Conservation (phyloP, 2,329 filamentous ascomycete species). For the Botryosphaeria dothidea region DNA sequence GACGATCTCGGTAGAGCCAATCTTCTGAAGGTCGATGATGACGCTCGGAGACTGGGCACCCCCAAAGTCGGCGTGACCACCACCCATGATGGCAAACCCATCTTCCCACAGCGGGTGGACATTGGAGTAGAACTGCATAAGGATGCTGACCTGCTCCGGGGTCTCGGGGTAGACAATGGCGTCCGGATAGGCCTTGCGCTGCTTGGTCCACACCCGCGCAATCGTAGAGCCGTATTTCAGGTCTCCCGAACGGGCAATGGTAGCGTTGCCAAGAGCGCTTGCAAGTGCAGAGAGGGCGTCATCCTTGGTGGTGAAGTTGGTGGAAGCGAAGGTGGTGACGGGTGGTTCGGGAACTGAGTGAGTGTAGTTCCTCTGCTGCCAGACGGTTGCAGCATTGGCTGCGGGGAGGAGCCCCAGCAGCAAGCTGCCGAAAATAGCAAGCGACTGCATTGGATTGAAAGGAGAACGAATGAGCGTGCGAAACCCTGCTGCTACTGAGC, state of each 20-base stretch:
- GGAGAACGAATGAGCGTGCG: background rate
- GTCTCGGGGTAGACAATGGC: constrained; percentile 12
- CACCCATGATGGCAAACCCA: constrained; percentile 17
- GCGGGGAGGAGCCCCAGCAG: constrained; percentile 8
- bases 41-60: constrained; percentile 15
- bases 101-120: constrained; percentile 1
- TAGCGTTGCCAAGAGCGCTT: background rate
- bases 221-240: constrained; percentile 4
- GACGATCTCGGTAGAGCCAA: background rate
- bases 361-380: constrained; percentile 7
- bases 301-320: background rate
- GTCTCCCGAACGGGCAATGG: background rate
- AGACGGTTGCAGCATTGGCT: constrained; percentile 5
- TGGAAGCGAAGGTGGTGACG: background rate
- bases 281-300: constrained; percentile 3
- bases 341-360: background rate
- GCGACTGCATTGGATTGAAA: background rate
- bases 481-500: background rate
- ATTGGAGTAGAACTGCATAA: constrained; percentile 18
- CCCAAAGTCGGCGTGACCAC: constrained; percentile 8
- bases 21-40: constrained; percentile 5
- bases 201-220: constrained; percentile 11
- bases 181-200: constrained; percentile 14
- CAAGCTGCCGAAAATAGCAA: constrained; percentile 2
- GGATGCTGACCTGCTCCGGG: constrained; percentile 9